Base-by-base conservation (phyloP, 2,329 filamentous ascomycete species). In the Cytospora mali region DNA sequence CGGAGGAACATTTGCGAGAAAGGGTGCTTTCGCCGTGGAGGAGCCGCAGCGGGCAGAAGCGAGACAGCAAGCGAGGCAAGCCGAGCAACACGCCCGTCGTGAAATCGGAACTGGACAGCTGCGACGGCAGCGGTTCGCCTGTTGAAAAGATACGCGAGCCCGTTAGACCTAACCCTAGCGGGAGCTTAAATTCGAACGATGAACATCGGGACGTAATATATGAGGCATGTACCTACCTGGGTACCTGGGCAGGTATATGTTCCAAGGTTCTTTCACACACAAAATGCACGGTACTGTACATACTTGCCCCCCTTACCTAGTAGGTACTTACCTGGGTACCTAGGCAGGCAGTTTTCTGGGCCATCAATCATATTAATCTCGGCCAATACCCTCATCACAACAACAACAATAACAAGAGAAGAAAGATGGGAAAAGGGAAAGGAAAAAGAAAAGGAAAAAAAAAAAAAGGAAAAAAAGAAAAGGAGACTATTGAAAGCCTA, bases 101-200 rank as follows among this genome's bases (percentile, higher is more conserved):
- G 56, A 39, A 42, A n/a, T 18, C 18, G 39, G 9, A 42, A 35
- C 33, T 35, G 33, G 11, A 16, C 33, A 14, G 33, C 33, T 21
- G 31, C 39, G 51, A 54, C 58, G 62, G 54, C 57, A 60, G 49
- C 58, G 48, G 56, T 59, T 64, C 58, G 54, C 58, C 49, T 61
- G 48, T 48, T 61, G 58, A 51, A 55, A 33, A 64, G 62, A 64
- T 64, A 62, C 62, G 62, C 62, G 62, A 64, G 62, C 27, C 62
- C 62, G 62, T 64, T 53, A 61, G 59, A 58, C 51, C 50, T 52
- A 29, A 42, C 50, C 48, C 51, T 62, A 61, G 62, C 62, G 62
- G 62, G 58, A 64, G 58, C 58, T 62, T 64, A 64, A 50, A 58
- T 62, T 58, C 55, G 51, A 53, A 29, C 46, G 35, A 39, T 33